Conservation (phyloP, 495 filamentous ascomycete species). For the Peziza echinospora region DNA sequence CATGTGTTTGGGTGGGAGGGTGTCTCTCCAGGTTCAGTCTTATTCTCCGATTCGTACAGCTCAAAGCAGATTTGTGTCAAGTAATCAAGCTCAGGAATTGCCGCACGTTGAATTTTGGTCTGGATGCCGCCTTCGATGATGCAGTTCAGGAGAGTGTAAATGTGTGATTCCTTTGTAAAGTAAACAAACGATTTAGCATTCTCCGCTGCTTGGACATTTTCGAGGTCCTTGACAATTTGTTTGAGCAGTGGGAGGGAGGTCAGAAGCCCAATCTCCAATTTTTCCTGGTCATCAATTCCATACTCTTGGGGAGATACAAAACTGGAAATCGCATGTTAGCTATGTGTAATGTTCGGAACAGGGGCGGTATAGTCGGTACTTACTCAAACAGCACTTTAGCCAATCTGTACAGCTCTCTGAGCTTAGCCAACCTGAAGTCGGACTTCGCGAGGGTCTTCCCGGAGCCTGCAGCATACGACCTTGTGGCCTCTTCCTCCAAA, state of each 20-base stretch:
- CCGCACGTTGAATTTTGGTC: slow-evolving; percentile 69
- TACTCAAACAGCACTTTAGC: slow-evolving; percentile 82
- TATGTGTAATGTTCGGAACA: slow-evolving; percentile 1
- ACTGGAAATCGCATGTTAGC: slow-evolving; percentile 4
- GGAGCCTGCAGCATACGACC: slow-evolving; percentile 39
- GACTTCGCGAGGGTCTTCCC: slow-evolving; percentile 59
- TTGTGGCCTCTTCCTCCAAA: slow-evolving; percentile 15
- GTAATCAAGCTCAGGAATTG: slow-evolving; percentile 93
- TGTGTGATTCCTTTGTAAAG: slow-evolving; percentile 97
- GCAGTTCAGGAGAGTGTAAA: slow-evolving; percentile 94
- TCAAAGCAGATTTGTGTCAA: slow-evolving; percentile 96
- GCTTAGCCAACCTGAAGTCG: slow-evolving; percentile 62
- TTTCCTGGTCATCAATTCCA: slow-evolving; percentile 80
- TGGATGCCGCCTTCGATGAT: slow-evolving; percentile 90
- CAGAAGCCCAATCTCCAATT: slow-evolving; percentile 87
- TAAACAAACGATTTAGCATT: slow-evolving; percentile 94
- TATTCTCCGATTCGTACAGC: slow-evolving; percentile 66
- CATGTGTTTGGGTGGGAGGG: slow-evolving; percentile 39
- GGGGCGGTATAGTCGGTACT: slow-evolving; percentile 1
- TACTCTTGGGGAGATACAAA: slow-evolving; percentile 98
- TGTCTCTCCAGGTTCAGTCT: slow-evolving; percentile 17
- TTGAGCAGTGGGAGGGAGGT: slow-evolving; percentile 81
- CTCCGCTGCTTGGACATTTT: slow-evolving; percentile 83
- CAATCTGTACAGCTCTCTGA: slow-evolving; percentile 77
- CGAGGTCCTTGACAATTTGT: slow-evolving; percentile 90